These are phyloP conservation scores for bread wheat (Triticum aestivum) DNA, from an alignment of 176 grass and related monocot species.

Conservation along the genomic window IWGSC_CS_RefSeq_v2.1 NC_057806.1:338673237-338673736, in stretches of 20 bases:
- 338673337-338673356: conserved; percentile 45
- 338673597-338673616: conserved; percentile 68
- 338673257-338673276: conserved; percentile 62
- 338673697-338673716: too few relatives aligned
- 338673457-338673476: conserved; percentile 30
- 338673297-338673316: conserved; percentile 50
- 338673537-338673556: not conserved
- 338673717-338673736: too few relatives aligned
- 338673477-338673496: conserved; percentile 43
- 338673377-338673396: not conserved
- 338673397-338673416: not conserved
- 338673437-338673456: not conserved
- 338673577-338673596: not conserved
- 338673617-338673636: conserved; percentile 74
- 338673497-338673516: conserved; percentile 66
- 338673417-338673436: not conserved
- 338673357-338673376: conserved; percentile 12
- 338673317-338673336: conserved; percentile 61
- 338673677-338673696: conserved; percentile 52
- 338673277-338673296: conserved; percentile 45
- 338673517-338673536: conserved; percentile 56
- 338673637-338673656: conserved; percentile 71
- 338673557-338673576: not conserved
- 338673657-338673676: conserved; percentile 63
- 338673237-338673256: conserved; percentile 53